Percentiles rank a stretch among this genome's conserved stretches.
These are phyloP conservation scores for Termitomyces sp. DNA, from an alignment of 768 basidiomycete species.

Conservation along the genomic window DNA sequence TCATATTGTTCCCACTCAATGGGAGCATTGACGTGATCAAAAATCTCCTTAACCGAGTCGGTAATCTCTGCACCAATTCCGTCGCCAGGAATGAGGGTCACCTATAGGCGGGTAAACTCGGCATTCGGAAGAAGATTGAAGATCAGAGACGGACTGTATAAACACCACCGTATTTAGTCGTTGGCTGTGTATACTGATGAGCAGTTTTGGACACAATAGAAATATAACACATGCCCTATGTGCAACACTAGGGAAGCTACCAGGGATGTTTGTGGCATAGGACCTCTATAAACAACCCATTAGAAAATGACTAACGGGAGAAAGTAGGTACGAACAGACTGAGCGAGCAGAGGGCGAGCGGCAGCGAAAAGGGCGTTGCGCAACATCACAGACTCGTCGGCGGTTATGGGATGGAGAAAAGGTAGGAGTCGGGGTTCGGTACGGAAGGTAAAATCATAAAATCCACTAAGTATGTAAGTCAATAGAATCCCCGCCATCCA, in stretches of 20 bases:
- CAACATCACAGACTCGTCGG: slow-evolving; percentile 52
- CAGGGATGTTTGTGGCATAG: slow-evolving; percentile 68
- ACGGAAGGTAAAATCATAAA: slow-evolving; percentile 13
- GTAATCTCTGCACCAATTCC: slow-evolving; percentile 97
- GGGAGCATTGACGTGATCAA: slow-evolving; percentile 95
- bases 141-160: slow-evolving; percentile 63
- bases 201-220: slow-evolving; percentile 9
- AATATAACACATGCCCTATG: slow-evolving; percentile 50
- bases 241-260: slow-evolving; percentile 73
- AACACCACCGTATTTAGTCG: slow-evolving; percentile 90
- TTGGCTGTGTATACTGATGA: slow-evolving; percentile 42
- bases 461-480: background rate
- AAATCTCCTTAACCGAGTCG: slow-evolving; percentile 98
- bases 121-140: slow-evolving; percentile 9
- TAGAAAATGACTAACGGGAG: background rate
- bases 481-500: slow-evolving; percentile 5
- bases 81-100: slow-evolving; percentile 97
- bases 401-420: slow-evolving; percentile 21
- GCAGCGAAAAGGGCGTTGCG: slow-evolving; percentile 59
- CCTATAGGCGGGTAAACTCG: slow-evolving; percentile 43
- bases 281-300: slow-evolving; percentile 41
- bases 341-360: slow-evolving; percentile 47
- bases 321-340: slow-evolving; percentile 39
- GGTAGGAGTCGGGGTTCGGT: slow-evolving; percentile 25
- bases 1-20: slow-evolving; percentile 99